Conservation (phyloP, 2,329 filamentous ascomycete species). For the Phialophora chinensis region DNA sequence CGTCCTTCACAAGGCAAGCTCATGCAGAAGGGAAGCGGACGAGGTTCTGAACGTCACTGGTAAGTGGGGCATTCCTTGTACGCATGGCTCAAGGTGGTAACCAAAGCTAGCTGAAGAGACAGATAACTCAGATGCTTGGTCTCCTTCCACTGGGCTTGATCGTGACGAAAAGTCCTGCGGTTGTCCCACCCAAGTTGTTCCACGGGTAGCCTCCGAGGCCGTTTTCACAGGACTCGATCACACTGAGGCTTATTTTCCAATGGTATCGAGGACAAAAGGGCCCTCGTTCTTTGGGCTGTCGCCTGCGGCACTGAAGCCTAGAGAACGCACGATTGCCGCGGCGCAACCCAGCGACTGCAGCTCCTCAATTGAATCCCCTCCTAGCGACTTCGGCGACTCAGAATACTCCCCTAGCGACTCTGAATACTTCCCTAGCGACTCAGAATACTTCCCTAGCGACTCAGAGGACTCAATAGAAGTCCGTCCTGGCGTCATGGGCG, state of each 20-base stretch:
- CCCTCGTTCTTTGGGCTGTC: slow-evolving; percentile 29
- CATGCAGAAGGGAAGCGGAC: slow-evolving; percentile 16
- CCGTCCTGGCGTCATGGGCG: too few species aligned
- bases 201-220: slow-evolving; percentile 7
- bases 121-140: background rate
- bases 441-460: too few species aligned
- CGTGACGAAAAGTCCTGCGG: background rate
- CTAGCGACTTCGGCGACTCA: background rate
- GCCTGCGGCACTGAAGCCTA: slow-evolving; percentile 1
- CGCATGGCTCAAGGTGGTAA: background rate
- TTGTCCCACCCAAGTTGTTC: slow-evolving; percentile 20
- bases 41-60: slow-evolving; percentile 16
- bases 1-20: slow-evolving; percentile 22
- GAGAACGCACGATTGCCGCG: background rate
- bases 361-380: too few species aligned
- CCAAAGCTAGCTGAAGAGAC: background rate
- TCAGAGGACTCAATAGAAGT: too few species aligned
- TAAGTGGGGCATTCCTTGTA: slow-evolving; percentile 10
- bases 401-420: background rate
- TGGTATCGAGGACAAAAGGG: slow-evolving; percentile 23
- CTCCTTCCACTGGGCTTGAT: background rate
- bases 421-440: background rate
- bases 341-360: background rate
- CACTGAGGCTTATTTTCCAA: slow-evolving; percentile 26
- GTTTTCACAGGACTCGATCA: slow-evolving; percentile 25